phyloP scores from a whole-genome alignment of 2,329 filamentous ascomycete genomes.

The Xylaria hypoxylon region DNA sequence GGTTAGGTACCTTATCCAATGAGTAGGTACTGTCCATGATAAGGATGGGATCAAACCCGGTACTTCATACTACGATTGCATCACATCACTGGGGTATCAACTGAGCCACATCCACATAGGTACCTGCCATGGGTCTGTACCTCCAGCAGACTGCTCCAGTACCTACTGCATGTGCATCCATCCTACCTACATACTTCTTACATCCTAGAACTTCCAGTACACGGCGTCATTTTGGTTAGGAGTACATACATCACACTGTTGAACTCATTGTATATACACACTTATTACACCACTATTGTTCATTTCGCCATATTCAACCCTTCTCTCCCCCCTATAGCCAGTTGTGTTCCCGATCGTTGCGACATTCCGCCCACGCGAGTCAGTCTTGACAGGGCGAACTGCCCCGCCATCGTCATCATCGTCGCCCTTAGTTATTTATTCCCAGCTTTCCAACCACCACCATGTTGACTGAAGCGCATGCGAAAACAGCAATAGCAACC shows the following conservation, averaged over 20 bases:
- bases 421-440: background rate
- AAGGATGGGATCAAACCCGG: no score
- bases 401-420: constrained; percentile 16
- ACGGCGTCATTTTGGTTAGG: no score
- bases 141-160: no score
- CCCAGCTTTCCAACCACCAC: constrained; percentile 17
- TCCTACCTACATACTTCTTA: background rate
- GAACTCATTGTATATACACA: background rate
- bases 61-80: no score
- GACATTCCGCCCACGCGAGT: background rate
- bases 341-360: background rate
- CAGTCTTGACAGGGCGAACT: background rate
- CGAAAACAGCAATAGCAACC: constrained; percentile 1
- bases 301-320: background rate
- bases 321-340: background rate
- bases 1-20: no score
- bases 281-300: background rate
- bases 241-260: background rate
- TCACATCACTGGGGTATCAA: no score
- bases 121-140: no score
- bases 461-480: constrained; percentile 31
- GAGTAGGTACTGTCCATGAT: no score
- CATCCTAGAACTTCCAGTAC: background rate
- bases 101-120: no score
- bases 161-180: no score